Evolutionary conservation across 2,329 filamentous ascomycete species (phyloP).

Genomic region (Fusarium newnesense): DNA sequence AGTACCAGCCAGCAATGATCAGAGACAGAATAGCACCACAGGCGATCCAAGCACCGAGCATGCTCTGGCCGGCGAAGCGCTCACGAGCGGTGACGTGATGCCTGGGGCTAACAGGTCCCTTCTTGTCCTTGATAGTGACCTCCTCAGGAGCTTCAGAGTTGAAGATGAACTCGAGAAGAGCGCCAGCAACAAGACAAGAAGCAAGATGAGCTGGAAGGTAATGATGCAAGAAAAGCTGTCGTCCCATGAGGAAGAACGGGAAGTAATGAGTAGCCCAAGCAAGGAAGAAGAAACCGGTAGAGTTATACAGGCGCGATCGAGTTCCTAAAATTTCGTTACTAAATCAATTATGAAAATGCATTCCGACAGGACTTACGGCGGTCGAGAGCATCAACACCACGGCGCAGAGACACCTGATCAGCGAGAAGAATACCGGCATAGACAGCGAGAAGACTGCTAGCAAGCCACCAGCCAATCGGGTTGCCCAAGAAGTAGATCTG

Average conservation of each 20-base stretch:
- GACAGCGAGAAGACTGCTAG: conserved; percentile 90
- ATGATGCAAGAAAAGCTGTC: conserved; percentile 97
- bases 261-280: conserved; percentile 98
- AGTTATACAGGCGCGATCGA: conserved; percentile 95
- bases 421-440: conserved; percentile 92
- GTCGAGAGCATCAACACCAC: conserved; percentile 92
- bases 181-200: conserved; percentile 88
- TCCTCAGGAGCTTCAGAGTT: conserved; percentile 81
- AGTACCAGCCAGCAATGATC: conserved; percentile 84
- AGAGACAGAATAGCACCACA: conserved; percentile 73
- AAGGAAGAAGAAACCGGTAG: conserved; percentile 98
- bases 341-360: neutral
- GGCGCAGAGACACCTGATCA: conserved; percentile 91
- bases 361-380: conserved; percentile 73
- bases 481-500: conserved; percentile 99
- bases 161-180: conserved; percentile 95
- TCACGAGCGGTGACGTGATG: conserved; percentile 82
- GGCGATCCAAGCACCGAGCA: conserved; percentile 83
- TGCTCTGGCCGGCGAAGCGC: conserved; percentile 80
- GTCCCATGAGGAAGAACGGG: conserved; percentile 97
- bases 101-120: conserved; percentile 55
- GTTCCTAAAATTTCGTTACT: conserved; percentile 69
- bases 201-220: conserved; percentile 96
- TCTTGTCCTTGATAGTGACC: conserved; percentile 60
- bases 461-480: conserved; percentile 96